These are phyloP conservation scores for Talaromyces amestolkiae DNA, from an alignment of 2,329 filamentous ascomycete species.

Conservation along the genomic window DNA sequence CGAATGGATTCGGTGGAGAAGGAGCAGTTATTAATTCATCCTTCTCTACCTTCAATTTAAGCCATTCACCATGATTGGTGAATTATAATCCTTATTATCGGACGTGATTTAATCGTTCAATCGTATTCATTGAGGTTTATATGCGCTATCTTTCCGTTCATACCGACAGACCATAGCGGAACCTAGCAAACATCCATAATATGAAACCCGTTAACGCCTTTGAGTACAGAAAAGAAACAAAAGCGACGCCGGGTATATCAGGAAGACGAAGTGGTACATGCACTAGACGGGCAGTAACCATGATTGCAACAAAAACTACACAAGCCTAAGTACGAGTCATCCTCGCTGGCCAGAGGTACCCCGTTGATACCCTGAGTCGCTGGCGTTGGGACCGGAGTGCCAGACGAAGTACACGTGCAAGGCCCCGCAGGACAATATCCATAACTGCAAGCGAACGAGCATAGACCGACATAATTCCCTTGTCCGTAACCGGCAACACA, in stretches of 20 bases:
- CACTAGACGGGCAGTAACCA: constrained; percentile 46
- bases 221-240: background rate
- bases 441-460: constrained; percentile 31
- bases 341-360: constrained; percentile 24
- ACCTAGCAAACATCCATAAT: background rate
- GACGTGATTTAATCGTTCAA: background rate
- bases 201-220: background rate
- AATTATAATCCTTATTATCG: background rate
- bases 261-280: constrained; percentile 10
- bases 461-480: constrained; percentile 31
- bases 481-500: constrained; percentile 30
- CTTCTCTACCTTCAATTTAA: background rate
- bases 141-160: background rate
- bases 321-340: constrained; percentile 44
- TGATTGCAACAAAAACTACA: constrained; percentile 50
- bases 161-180: background rate
- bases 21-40: background rate
- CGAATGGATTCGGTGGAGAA: background rate
- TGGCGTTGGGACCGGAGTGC: constrained; percentile 26
- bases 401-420: constrained; percentile 31
- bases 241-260: background rate
- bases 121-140: background rate
- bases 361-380: constrained; percentile 26
- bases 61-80: background rate
- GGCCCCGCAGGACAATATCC: constrained; percentile 34